A percentile compares a stretch with the other conserved stretches of the same genome.
Evolutionary conservation across 208 protist species (phyloP).

Genomic region (Sergeia podlipaevii): DNA sequence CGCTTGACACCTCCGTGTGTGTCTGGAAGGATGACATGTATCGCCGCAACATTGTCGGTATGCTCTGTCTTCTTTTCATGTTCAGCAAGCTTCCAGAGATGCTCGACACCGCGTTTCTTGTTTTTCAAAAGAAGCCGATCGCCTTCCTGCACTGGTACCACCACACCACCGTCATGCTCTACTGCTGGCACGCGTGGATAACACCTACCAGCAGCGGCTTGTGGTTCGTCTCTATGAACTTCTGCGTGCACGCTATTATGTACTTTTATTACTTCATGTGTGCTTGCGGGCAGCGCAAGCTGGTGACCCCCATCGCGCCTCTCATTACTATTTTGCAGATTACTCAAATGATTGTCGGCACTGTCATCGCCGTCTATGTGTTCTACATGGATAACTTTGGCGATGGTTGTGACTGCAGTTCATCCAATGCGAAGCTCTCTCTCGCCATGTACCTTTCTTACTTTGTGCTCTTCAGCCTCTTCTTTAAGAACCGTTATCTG

Average conservation of each 20-base stretch:
- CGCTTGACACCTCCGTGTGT: constrained; percentile 41
- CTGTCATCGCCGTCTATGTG: constrained; percentile 44
- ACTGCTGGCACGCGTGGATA: constrained; percentile 80
- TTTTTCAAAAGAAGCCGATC: constrained; percentile 71
- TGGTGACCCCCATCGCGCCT: constrained; percentile 53
- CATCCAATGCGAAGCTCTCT: constrained; percentile 29
- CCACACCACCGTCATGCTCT: constrained; percentile 86
- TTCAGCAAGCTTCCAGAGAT: constrained; percentile 77
- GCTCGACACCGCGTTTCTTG: constrained; percentile 70
- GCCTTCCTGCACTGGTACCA: constrained; percentile 90
- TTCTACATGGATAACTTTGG: constrained; percentile 25
- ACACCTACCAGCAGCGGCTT: constrained; percentile 29
- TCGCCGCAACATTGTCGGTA: constrained; percentile 26
- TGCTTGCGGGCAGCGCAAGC: constrained; percentile 25
- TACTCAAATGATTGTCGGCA: constrained; percentile 87
- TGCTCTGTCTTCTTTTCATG: constrained; percentile 61
- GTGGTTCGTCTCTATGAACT: constrained; percentile 90
- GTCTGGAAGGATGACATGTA: constrained; percentile 41
- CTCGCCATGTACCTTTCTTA: constrained; percentile 88
- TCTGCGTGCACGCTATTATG: constrained; percentile 91
- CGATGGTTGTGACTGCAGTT: constrained; percentile 37
- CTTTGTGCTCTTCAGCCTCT: constrained; percentile 76
- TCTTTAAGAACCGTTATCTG: constrained; percentile 61
- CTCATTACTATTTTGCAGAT: constrained; percentile 78
- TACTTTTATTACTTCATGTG: constrained; percentile 92